Evolutionary conservation across 352 stramenopile genomes (phyloP).

Genomic region (Phytophthora podocarpi): DNA sequence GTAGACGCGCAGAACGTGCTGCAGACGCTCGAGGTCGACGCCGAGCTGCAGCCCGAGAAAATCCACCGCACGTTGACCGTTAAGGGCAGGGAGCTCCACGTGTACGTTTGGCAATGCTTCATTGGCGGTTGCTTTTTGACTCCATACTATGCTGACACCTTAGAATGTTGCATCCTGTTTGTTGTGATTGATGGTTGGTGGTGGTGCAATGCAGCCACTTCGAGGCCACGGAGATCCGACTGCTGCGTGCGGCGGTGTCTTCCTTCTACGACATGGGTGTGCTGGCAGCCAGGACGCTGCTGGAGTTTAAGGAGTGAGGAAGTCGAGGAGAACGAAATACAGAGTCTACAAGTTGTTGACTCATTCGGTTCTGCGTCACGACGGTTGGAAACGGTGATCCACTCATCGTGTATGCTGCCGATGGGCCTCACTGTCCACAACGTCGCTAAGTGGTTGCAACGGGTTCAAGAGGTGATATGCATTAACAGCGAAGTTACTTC

Average conservation of each 20-base stretch:
- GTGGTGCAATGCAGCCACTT: constrained; percentile 62
- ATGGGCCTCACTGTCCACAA: no score
- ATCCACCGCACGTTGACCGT: constrained; percentile 77
- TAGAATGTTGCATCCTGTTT: not conserved
- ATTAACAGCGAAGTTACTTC: no score
- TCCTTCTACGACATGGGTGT: constrained; percentile 90
- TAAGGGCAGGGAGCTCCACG: constrained; percentile 62
- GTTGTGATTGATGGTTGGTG: constrained; percentile 7
- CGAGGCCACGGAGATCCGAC: constrained; percentile 79
- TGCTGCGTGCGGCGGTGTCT: constrained; percentile 83
- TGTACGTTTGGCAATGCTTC: constrained; percentile 48
- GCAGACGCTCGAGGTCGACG: constrained; percentile 87
- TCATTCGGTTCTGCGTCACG: no score
- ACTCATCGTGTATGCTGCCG: no score
- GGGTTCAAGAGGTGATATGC: no score
- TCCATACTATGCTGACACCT: constrained; percentile 1
- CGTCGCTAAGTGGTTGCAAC: no score
- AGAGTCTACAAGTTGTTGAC: not conserved
- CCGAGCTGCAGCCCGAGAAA: constrained; percentile 87
- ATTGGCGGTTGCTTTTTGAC: not conserved
- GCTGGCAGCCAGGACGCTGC: constrained; percentile 70
- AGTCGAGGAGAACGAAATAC: constrained; percentile 6
- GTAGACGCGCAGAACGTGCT: constrained; percentile 73
- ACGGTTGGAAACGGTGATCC: no score
- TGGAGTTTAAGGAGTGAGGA: constrained; percentile 87